Percentiles rank a stretch among this genome's conserved stretches.
Conservation (phyloP, 495 filamentous ascomycete genomes). For the Immersiella caudata region DNA sequence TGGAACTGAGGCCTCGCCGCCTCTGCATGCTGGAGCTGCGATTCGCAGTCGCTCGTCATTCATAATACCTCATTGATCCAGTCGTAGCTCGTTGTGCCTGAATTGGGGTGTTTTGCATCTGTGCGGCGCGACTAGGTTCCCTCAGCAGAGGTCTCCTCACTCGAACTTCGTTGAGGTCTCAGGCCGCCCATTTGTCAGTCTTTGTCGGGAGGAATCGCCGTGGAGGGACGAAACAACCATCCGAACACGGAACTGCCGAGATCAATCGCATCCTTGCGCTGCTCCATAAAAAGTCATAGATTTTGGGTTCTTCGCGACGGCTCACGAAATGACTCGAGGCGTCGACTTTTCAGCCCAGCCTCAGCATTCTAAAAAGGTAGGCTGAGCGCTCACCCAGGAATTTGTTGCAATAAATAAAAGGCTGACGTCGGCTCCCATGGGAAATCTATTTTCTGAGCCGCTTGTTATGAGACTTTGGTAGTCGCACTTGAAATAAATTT, state of each 20-base stretch:
- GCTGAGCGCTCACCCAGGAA: background rate
- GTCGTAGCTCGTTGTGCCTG: background rate
- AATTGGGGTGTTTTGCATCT: background rate
- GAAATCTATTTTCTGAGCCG: background rate
- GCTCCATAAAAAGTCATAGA: background rate
- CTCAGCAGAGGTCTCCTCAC: slow-evolving; percentile 1
- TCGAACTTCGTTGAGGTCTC: background rate
- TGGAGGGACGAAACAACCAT: slow-evolving; percentile 9
- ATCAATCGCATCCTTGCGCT: background rate
- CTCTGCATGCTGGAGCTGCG: background rate
- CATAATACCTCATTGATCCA: slow-evolving; percentile 3
- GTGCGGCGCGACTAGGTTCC: slow-evolving; percentile 8
- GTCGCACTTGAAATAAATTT: slow-evolving; percentile 12
- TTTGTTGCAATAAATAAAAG: background rate
- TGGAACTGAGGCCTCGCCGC: background rate
- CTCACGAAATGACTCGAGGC: background rate
- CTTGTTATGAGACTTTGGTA: background rate
- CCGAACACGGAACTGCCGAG: background rate
- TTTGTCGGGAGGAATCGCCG: background rate
- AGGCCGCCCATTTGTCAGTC: background rate
- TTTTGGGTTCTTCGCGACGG: background rate
- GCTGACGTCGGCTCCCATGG: background rate
- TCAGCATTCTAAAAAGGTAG: background rate
- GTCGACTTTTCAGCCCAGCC: background rate
- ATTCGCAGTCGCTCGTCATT: slow-evolving; percentile 3